A percentile compares a stretch with the other conserved stretches of the same genome.
These are phyloP conservation scores for Amanita molliuscula DNA, from an alignment of 768 basidiomycete species.

Conservation along the genomic window DNA sequence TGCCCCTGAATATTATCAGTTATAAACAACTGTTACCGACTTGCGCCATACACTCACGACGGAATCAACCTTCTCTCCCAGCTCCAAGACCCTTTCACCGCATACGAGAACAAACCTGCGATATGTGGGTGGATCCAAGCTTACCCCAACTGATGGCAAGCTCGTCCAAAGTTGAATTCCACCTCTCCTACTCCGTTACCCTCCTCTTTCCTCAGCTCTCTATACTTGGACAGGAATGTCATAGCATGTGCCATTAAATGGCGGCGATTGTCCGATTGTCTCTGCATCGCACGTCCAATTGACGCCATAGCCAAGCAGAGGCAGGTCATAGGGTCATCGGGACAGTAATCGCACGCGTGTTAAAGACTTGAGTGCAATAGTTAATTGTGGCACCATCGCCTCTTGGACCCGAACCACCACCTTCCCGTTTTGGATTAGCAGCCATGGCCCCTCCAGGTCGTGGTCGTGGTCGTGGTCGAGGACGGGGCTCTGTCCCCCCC, in stretches of 20 bases:
- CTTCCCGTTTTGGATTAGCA: too few relatives aligned
- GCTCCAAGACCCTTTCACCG: slow-evolving; percentile 64
- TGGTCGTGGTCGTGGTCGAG: too few relatives aligned
- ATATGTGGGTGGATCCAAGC: not conserved
- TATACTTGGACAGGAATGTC: slow-evolving; percentile 79
- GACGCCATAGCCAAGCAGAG: slow-evolving; percentile 78
- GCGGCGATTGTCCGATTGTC: slow-evolving; percentile 91
- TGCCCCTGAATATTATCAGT: slow-evolving; percentile 25
- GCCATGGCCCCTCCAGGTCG: too few relatives aligned
- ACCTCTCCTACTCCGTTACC: slow-evolving; percentile 54
- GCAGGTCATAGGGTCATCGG: slow-evolving; percentile 78
- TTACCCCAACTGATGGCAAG: slow-evolving; percentile 76
- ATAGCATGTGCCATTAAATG: slow-evolving; percentile 79
- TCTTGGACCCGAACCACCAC: too few relatives aligned
- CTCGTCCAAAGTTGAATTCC: slow-evolving; percentile 87
- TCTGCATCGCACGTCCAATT: slow-evolving; percentile 83
- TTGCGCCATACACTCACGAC: not conserved
- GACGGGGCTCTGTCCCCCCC: too few relatives aligned
- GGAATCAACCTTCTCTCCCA: slow-evolving; percentile 33
- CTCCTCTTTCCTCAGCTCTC: slow-evolving; percentile 42
- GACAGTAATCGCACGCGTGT: slow-evolving; percentile 79
- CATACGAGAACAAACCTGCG: slow-evolving; percentile 71
- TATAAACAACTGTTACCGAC: slow-evolving; percentile 3
- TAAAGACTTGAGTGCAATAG: slow-evolving; percentile 49
- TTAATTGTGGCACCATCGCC: too few relatives aligned